Conservation (phyloP, 192 early-diverging fungal species). For the Allomyces javanicus region DNA sequence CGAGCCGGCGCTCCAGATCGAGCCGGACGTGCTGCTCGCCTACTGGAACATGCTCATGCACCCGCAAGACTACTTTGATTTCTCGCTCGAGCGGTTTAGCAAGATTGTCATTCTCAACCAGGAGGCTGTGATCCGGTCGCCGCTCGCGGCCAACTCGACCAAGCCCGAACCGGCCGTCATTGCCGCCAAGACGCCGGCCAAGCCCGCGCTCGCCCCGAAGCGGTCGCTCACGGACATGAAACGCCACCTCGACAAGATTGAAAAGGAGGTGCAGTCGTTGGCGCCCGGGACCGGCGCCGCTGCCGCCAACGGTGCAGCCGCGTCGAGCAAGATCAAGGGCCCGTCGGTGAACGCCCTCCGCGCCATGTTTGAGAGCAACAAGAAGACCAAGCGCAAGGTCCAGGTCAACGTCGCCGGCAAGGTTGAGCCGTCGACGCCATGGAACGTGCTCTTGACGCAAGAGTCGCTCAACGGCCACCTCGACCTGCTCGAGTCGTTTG, state of each 20-base stretch:
- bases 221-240: not conserved
- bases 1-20: not conserved
- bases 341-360: not conserved
- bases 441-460: not conserved
- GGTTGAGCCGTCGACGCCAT: not conserved
- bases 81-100: not conserved
- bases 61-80: not conserved
- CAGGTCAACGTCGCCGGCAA: not conserved
- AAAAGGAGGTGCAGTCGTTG: not conserved
- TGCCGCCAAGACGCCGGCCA: not conserved
- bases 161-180: not conserved
- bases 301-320: not conserved
- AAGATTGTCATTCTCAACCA: not conserved
- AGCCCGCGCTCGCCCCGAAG: not conserved
- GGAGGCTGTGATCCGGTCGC: not conserved
- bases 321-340: not conserved
- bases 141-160: not conserved
- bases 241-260: not conserved
- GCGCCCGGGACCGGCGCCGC: not conserved
- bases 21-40: not conserved
- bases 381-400: not conserved
- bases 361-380: constrained; percentile 1
- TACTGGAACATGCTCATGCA: not conserved
- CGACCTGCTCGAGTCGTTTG: not conserved
- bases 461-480: not conserved